Base-by-base conservation (phyloP, 345 rosid species). In the Anacardium occidentale region DNA sequence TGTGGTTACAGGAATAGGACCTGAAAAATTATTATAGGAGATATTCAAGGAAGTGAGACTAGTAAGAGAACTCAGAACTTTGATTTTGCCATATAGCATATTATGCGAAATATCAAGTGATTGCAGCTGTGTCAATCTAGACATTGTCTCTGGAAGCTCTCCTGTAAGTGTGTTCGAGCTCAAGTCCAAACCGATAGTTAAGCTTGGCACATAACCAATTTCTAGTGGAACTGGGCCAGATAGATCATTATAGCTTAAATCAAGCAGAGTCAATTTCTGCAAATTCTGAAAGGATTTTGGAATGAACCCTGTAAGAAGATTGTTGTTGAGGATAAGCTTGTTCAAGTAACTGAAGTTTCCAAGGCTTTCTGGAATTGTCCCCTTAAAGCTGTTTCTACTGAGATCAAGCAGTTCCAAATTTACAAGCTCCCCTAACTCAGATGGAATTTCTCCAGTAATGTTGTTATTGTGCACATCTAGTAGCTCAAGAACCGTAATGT, bases 401-500 rank as follows among this genome's bases (percentile, higher is more conserved):
- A 95, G 83, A 80, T 94, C 98, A 81, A 95, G 96, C 84, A 87
- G 98, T 92, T 95, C 99, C 44, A 95, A 80, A 73, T 95, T 95
- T 76, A 95, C 97, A 29, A 92, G 92, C 84, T 89, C 88, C 70
- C 98, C 98, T 13, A 95, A 74, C 79, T 89, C 88, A 65, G 82
- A 50, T 18, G 99, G 98, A 59, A 95, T 89, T 62, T 81, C 89
- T 26, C 97, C 99, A 2, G 87, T 82, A 20, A 92, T 75, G 85
- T 90, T 77, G 84, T 95, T 95, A 69, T 89, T 89, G 81, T 92
- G 98, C 60, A 89, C 85, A 81, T 94, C 98, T 78, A 94, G 73
- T 77, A 87, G 83, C 88, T 94, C 98, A 24, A 94, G 89, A 55
- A 94, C 98, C 1, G 94, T 79, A 67, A 89, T 79, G 75, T 92